A percentile compares a stretch with the other conserved stretches of the same genome.
These are phyloP conservation scores for Tetragonia tetragonoides DNA, from an alignment of 148 eudicot genomes.

Conservation along the genomic window DNA sequence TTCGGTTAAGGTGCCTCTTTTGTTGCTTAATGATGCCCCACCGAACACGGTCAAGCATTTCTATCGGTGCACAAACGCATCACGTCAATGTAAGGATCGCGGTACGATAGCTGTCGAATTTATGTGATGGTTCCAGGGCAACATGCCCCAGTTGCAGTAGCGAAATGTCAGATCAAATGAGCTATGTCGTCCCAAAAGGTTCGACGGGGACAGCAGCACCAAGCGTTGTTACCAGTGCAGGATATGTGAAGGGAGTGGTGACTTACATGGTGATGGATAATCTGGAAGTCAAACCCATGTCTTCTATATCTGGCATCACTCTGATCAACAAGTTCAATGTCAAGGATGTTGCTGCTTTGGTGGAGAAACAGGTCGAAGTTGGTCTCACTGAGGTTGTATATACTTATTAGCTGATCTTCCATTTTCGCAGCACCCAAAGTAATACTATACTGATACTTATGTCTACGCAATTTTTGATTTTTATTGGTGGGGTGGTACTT, in stretches of 20 bases:
- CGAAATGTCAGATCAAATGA: neutral
- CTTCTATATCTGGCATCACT: conserved; percentile 4
- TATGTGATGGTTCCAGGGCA: too few species aligned
- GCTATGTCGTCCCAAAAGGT: neutral
- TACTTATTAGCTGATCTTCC: neutral
- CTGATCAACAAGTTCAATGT: neutral
- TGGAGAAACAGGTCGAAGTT: neutral
- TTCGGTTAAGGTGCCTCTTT: neutral
- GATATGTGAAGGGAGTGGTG: neutral
- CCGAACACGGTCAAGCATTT: neutral
- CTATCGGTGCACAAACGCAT: too few species aligned
- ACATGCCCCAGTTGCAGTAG: neutral
- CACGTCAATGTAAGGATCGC: too few species aligned
- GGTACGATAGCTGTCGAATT: too few species aligned
- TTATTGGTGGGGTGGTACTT: neutral
- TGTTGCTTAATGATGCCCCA: neutral
- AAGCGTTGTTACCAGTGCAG: neutral
- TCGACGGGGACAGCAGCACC: neutral
- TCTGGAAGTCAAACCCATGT: neutral
- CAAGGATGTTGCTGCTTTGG: neutral
- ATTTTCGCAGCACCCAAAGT: neutral
- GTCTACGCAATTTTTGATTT: neutral
- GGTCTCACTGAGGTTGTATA: neutral
- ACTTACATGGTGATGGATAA: conserved; percentile 9
- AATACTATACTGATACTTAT: neutral